A percentile compares a stretch with the other conserved stretches of the same genome.
Conservation (phyloP, 352 stramenopile genomes). For the Pythium grandisporangium region DNA sequence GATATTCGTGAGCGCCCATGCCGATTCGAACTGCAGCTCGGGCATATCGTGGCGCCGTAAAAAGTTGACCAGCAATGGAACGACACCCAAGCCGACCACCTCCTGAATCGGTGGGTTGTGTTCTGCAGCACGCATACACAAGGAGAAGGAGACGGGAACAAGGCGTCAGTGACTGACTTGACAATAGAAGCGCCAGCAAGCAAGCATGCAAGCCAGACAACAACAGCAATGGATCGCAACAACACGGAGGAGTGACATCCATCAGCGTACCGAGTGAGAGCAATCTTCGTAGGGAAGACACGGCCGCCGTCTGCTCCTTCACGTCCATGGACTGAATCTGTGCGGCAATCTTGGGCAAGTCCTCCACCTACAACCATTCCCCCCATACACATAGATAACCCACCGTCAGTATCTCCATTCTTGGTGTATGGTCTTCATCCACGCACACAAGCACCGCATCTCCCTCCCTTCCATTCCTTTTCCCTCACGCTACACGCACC, state of each 20-base stretch:
- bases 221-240: not conserved
- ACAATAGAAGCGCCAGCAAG: no score
- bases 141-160: no score
- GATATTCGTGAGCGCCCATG: slow-evolving; percentile 99
- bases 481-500: slow-evolving; percentile 6
- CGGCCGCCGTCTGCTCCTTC: slow-evolving; percentile 89
- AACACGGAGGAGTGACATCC: no score
- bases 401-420: no score
- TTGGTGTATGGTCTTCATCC: not conserved
- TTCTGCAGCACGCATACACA: no score
- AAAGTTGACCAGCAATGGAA: slow-evolving; percentile 97
- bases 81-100: slow-evolving; percentile 96
- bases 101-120: slow-evolving; percentile 97
- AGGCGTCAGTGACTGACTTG: no score
- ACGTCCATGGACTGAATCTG: slow-evolving; percentile 93
- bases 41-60: slow-evolving; percentile 90
- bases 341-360: slow-evolving; percentile 92
- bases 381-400: not conserved
- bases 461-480: not conserved
- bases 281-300: slow-evolving; percentile 95
- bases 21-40: slow-evolving; percentile 97
- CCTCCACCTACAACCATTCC: slow-evolving; percentile 67
- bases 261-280: slow-evolving; percentile 89
- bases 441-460: no score
- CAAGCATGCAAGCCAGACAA: not conserved